A percentile compares a stretch with the other conserved stretches of the same genome.
These are phyloP conservation scores for Neofusicoccum kwambonambiense DNA, from an alignment of 2,329 filamentous ascomycete genomes.

Conservation along the genomic window DNA sequence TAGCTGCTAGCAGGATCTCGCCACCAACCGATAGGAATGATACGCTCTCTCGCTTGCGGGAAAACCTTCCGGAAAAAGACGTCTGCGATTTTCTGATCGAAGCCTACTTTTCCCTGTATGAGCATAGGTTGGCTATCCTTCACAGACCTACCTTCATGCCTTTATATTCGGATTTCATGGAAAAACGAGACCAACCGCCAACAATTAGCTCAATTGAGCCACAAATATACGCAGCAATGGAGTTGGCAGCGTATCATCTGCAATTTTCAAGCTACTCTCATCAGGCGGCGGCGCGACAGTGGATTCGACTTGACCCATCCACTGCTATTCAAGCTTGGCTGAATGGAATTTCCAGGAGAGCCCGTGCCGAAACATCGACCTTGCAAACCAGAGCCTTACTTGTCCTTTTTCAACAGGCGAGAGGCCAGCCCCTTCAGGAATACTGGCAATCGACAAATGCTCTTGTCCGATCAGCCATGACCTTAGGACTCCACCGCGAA, in stretches of 20 bases:
- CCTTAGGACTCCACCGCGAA: neutral
- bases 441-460: neutral
- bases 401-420: neutral
- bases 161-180: conserved; percentile 25
- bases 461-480: neutral
- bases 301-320: conserved; percentile 15
- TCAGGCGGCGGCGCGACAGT: neutral
- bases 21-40: too few species aligned
- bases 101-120: conserved; percentile 25
- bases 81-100: conserved; percentile 23
- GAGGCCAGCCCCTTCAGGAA: neutral
- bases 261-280: conserved; percentile 12
- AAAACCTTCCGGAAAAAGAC: neutral
- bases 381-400: neutral
- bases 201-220: neutral
- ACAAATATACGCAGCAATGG: conserved; percentile 22
- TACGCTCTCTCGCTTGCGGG: neutral
- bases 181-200: conserved; percentile 3
- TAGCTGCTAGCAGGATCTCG: neutral
- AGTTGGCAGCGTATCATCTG: conserved; percentile 25
- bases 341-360: neutral
- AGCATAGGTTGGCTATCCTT: conserved; percentile 25
- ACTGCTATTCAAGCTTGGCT: conserved; percentile 17
- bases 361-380: neutral
- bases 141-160: conserved; percentile 27